Base-by-base conservation (phyloP, 257 asterid genomes). In the Petunia secreta region DNA sequence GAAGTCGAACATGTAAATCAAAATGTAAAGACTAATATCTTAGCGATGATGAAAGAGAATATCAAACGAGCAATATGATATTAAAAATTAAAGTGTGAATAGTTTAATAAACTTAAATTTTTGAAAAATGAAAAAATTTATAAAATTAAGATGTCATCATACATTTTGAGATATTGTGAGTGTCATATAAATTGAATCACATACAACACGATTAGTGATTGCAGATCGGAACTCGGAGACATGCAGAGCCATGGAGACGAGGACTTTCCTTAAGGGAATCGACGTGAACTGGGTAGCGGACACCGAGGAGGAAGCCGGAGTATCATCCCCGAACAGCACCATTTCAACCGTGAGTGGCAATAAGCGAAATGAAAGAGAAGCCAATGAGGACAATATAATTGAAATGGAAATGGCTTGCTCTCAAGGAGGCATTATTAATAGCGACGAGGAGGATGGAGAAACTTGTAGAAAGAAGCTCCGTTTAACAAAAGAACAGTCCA, bases 361-460 rank as follows among this genome's bases (percentile, higher is more conserved):
- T 66, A 78, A 78, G 85, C 80, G 95, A 8, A 87, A 92, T 57
- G 96, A 89, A 79, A 84, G 94, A 68, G 95, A 91, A 36, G 76
- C 77, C 50, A 82, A 81, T 16, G 96, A 91, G n/a, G 97, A 91
- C 37, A 81, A 78, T 52, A 25, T 25, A 25, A 25, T 25, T 25
- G 98, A 90, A n/a, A 82, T 73, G 40, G 93, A 91, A 68, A 86
- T 94, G 60, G 88, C 86, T 6, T 85, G 81, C 80, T 89, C 93
- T 6, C 87, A 91, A 53, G 92, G 95, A 67, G 81, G 76, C 3
- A 48, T 48, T 3, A 25, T 25, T 25, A 25, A 80, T 48, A 91
- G 94, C 83, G 98, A 92, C 66, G 97, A 91, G 77, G 98, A 93
- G 75, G 98, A 92, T 15, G 94, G 91, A 3, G 97, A 91, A 25